Conservation (phyloP, 176 grass and related monocot genomes). For the Zizania latifolia region DNA sequence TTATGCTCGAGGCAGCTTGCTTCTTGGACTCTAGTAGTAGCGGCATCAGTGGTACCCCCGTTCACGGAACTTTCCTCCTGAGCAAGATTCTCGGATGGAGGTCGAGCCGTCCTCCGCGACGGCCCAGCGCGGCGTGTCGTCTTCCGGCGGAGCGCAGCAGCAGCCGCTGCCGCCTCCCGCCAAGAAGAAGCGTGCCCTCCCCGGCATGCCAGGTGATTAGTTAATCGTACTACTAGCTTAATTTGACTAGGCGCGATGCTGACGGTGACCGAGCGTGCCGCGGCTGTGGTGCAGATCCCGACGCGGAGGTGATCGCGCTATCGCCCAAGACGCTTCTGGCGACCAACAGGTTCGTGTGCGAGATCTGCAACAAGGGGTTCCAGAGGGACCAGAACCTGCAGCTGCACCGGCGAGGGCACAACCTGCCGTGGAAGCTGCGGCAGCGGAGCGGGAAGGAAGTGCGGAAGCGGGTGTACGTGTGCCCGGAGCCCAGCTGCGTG, state of each 20-base stretch:
- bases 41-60: neutral
- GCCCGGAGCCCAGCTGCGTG: conserved; percentile 51
- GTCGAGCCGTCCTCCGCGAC: no score
- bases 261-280: neutral
- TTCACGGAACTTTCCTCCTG: neutral
- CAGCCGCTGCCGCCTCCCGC: conserved; percentile 37
- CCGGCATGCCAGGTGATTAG: conserved; percentile 97
- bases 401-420: conserved; percentile 64
- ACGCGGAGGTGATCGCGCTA: conserved; percentile 56
- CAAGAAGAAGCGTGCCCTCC: conserved; percentile 96
- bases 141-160: conserved; percentile 51
- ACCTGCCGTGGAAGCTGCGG: conserved; percentile 68
- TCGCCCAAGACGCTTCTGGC: conserved; percentile 55
- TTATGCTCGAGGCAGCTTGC: conserved; percentile 31
- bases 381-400: conserved; percentile 75
- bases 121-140: no score
- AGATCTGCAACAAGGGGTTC: conserved; percentile 60
- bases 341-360: conserved; percentile 61
- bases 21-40: conserved; percentile 14
- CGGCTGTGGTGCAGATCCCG: conserved; percentile 31
- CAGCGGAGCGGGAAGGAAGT: conserved; percentile 54
- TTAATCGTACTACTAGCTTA: neutral
- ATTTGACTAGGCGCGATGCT: conserved; percentile 6
- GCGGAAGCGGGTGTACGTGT: conserved; percentile 55
- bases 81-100: conserved; percentile 51